Conservation (phyloP, 2,329 filamentous ascomycete genomes). For the Penicillium sp. region DNA sequence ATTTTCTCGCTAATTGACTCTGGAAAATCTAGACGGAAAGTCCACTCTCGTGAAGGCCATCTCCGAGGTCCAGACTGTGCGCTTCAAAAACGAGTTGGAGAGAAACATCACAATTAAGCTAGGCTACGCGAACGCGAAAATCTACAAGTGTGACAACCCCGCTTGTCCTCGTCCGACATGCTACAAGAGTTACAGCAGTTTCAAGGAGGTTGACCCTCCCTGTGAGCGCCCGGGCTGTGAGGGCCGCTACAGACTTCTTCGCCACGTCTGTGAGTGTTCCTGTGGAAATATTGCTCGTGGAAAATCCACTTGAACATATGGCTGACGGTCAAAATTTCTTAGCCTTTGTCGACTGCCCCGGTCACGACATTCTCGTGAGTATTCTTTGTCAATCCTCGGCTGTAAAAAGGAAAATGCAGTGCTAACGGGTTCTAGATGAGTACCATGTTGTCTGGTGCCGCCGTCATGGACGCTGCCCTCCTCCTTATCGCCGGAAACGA, state of each 20-base stretch:
- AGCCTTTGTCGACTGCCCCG: slow-evolving; percentile 34
- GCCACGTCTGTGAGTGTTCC: slow-evolving; percentile 61
- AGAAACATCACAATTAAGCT: slow-evolving; percentile 99
- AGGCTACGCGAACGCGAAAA: slow-evolving; percentile 98
- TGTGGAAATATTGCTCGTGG: neutral
- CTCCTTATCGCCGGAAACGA: slow-evolving; percentile 97
- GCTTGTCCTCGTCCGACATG: slow-evolving; percentile 91
- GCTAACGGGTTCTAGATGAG: slow-evolving; percentile 63
- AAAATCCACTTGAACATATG: neutral
- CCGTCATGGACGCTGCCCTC: slow-evolving; percentile 98
- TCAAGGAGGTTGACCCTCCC: slow-evolving; percentile 95
- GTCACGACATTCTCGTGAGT: slow-evolving; percentile 89
- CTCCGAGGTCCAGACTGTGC: slow-evolving; percentile 95
- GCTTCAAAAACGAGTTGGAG: slow-evolving; percentile 99
- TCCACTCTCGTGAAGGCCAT: slow-evolving; percentile 99
- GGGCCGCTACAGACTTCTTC: slow-evolving; percentile 81
- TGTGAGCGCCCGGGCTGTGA: slow-evolving; percentile 91
- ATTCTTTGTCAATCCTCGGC: neutral
- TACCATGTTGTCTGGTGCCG: slow-evolving; percentile 98
- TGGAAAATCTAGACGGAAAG: slow-evolving; percentile 61
- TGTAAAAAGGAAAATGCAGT: neutral
- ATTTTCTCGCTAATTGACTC: neutral
- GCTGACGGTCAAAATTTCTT: neutral
- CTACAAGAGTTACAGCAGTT: slow-evolving; percentile 96
- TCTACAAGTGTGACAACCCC: slow-evolving; percentile 95